phyloP scores from a whole-genome alignment of 371 early-diverging fungal genomes.

The Mucor indicus region DNA sequence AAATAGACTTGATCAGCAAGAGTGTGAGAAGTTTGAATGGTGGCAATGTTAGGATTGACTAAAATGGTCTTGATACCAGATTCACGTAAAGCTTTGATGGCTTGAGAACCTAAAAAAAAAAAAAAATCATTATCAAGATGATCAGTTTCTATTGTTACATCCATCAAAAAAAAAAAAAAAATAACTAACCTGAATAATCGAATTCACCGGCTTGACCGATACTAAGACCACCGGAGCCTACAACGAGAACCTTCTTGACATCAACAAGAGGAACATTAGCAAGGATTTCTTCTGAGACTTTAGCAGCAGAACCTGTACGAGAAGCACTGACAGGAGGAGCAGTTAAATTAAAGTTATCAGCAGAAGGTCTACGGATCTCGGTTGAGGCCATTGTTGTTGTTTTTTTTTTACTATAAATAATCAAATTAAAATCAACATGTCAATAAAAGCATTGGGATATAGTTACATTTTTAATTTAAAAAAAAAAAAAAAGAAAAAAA shows the following conservation, averaged over 20 bases:
- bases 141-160: neutral
- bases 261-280: slow-evolving; percentile 49
- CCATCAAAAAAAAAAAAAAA: neutral
- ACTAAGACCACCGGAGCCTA: slow-evolving; percentile 91
- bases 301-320: slow-evolving; percentile 37
- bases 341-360: slow-evolving; percentile 12
- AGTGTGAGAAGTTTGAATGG: slow-evolving; percentile 92
- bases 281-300: slow-evolving; percentile 58
- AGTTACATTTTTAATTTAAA: too few species aligned
- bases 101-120: slow-evolving; percentile 90
- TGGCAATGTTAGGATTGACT: slow-evolving; percentile 96
- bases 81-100: slow-evolving; percentile 94
- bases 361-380: too few species aligned
- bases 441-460: too few species aligned
- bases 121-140: too few species aligned
- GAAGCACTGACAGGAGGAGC: slow-evolving; percentile 16
- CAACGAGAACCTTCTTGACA: slow-evolving; percentile 86
- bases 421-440: too few species aligned
- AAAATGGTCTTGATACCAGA: slow-evolving; percentile 85
- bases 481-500: too few species aligned
- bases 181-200: slow-evolving; percentile 83
- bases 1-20: slow-evolving; percentile 94
- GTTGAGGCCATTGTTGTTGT: too few species aligned
- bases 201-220: slow-evolving; percentile 99
- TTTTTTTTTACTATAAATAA: too few species aligned